Conservation (phyloP, 139 green algal genomes). For the Coelastrella sp. region DNA sequence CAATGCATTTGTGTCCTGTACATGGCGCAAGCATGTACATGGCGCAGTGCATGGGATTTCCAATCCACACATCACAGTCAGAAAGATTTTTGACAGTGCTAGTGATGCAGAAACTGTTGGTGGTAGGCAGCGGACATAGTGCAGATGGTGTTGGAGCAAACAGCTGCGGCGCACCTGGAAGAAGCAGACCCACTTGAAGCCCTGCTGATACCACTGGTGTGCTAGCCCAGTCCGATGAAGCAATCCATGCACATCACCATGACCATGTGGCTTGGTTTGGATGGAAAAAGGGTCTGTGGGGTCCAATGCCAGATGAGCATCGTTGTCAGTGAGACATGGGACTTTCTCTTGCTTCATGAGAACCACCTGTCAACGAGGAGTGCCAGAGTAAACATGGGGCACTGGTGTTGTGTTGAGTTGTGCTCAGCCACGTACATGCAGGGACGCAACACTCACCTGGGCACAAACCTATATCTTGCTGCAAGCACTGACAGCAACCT, state of each 20-base stretch:
- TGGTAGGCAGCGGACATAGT: no score
- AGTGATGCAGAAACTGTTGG: no score
- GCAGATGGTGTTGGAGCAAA: no score
- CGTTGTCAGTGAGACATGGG: conserved; percentile 92
- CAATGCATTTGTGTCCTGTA: conserved; percentile 96
- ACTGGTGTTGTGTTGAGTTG: no score
- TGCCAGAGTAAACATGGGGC: no score
- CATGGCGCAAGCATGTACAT: neutral
- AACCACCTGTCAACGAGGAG: conserved; percentile 68
- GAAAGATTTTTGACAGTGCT: no score
- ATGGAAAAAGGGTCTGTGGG: conserved; percentile 75
- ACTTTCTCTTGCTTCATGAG: conserved; percentile 99
- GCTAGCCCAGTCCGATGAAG: conserved; percentile 85
- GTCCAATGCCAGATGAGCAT: conserved; percentile 88
- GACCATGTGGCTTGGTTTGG: conserved; percentile 98
- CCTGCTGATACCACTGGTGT: conserved; percentile 72
- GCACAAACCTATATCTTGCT: no score
- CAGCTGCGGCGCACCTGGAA: conserved; percentile 80
- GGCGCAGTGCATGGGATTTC: neutral
- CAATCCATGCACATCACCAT: conserved; percentile 98
- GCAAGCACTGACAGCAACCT: no score
- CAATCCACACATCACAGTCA: neutral
- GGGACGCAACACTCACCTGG: no score
- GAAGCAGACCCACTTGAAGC: conserved; percentile 96
- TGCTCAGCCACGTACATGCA: no score